A percentile compares a stretch with the other conserved stretches of the same genome.
These are phyloP conservation scores for Capronia epimyces DNA, from an alignment of 2,329 filamentous ascomycete genomes.

Conservation along the genomic window DNA sequence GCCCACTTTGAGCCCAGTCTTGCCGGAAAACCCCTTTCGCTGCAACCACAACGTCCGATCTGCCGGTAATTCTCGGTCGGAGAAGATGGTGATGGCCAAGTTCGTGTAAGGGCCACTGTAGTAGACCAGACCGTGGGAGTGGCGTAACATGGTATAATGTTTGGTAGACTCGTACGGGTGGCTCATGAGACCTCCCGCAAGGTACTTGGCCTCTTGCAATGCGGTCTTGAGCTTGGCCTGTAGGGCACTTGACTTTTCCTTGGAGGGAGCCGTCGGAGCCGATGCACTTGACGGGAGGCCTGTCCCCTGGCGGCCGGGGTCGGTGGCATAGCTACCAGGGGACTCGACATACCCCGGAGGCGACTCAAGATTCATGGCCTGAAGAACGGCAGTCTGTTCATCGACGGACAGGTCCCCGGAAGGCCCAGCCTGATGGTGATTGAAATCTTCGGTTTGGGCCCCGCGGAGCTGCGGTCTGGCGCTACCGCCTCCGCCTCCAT, in stretches of 20 bases:
- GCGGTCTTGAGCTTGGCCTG: slow-evolving; percentile 31
- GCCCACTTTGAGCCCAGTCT: slow-evolving; percentile 62
- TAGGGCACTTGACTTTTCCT: slow-evolving; percentile 2
- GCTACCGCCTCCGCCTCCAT: neutral
- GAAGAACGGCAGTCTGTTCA: slow-evolving; percentile 20
- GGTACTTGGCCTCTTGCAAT: slow-evolving; percentile 55
- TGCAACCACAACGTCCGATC: slow-evolving; percentile 63
- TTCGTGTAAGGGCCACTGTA: slow-evolving; percentile 62
- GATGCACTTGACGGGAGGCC: neutral
- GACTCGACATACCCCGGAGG: slow-evolving; percentile 21
- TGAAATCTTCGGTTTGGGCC: slow-evolving; percentile 18
- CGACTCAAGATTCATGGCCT: slow-evolving; percentile 21
- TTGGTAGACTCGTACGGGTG: slow-evolving; percentile 61
- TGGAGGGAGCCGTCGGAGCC: slow-evolving; percentile 3
- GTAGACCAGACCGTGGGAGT: slow-evolving; percentile 59
- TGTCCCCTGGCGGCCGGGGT: neutral
- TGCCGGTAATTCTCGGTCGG: slow-evolving; percentile 51
- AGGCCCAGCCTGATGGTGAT: slow-evolving; percentile 1
- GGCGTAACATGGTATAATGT: slow-evolving; percentile 62
- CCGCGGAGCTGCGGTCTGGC: slow-evolving; percentile 4
- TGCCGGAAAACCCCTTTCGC: slow-evolving; percentile 62
- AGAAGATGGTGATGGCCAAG: slow-evolving; percentile 60
- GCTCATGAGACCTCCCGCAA: slow-evolving; percentile 59
- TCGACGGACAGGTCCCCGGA: slow-evolving; percentile 11
- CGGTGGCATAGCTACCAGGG: slow-evolving; percentile 11